Evolutionary conservation across 1,139 yeast species (phyloP).

Genomic region (Debaryomyces sp.): DNA sequence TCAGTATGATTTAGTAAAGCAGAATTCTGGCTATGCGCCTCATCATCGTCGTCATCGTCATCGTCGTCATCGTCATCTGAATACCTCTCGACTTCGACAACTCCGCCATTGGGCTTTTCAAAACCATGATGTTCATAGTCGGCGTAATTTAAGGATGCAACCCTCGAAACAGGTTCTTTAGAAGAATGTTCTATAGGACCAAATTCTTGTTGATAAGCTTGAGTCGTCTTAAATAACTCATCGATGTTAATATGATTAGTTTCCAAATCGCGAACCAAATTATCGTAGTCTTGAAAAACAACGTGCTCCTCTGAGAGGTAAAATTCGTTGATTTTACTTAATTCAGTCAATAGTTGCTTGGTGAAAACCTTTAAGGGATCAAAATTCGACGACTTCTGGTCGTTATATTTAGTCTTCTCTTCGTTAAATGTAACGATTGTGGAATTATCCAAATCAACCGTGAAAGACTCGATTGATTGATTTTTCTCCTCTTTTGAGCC

Average conservation of each 20-base stretch:
- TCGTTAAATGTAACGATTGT: conserved; percentile 26
- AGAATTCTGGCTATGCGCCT: conserved; percentile 33
- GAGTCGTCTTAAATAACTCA: conserved; percentile 23
- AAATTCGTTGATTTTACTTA: conserved; percentile 58
- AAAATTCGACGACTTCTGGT: conserved; percentile 21
- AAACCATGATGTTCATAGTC: conserved; percentile 19
- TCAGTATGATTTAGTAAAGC: conserved; percentile 49
- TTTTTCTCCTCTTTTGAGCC: conserved; percentile 17
- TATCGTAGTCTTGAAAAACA: conserved; percentile 47
- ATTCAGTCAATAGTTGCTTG: conserved; percentile 56
- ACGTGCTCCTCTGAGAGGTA: conserved; percentile 52
- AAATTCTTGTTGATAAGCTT: conserved; percentile 17
- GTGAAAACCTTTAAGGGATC: conserved; percentile 56
- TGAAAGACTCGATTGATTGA: conserved; percentile 18
- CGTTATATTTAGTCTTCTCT: conserved; percentile 12
- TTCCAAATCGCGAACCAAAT: conserved; percentile 43
- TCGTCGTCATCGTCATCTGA: conserved; percentile 43
- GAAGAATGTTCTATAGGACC: conserved; percentile 7
- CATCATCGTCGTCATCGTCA: conserved; percentile 47
- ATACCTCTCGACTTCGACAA: conserved; percentile 23
- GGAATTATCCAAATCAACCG: conserved; percentile 32
- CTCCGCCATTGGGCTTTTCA: conserved; percentile 23
- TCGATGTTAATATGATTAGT: conserved; percentile 32
- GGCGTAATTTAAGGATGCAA: conserved; percentile 29
- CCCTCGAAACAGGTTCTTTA: conserved; percentile 21